Percentiles rank a stretch among this genome's conserved stretches.
These are phyloP conservation scores for Cadophora gregata DNA, from an alignment of 2,329 filamentous ascomycete species.

Conservation along the genomic window DNA sequence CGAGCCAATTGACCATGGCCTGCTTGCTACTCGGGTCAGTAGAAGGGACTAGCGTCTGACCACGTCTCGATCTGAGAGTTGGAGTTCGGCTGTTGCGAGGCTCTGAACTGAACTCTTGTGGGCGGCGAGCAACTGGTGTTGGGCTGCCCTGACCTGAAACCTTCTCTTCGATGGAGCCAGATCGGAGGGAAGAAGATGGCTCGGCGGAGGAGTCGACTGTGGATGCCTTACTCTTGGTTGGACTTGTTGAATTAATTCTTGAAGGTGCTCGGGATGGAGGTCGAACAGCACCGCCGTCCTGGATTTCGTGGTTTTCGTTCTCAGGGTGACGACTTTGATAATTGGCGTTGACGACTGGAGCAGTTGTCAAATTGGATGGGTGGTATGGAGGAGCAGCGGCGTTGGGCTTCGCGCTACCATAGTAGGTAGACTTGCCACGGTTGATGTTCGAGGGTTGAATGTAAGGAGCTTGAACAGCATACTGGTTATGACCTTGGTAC, in stretches of 20 bases:
- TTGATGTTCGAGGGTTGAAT: conserved; percentile 20
- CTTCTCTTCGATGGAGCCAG: conserved; percentile 5
- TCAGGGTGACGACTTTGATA: conserved; percentile 4
- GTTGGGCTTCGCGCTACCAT: not conserved
- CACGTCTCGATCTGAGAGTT: conserved; percentile 33
- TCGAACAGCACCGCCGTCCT: conserved; percentile 13
- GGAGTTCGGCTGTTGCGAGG: conserved; percentile 29
- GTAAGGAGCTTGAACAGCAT: conserved; percentile 13
- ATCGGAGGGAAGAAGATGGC: conserved; percentile 9
- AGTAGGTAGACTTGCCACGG: conserved; percentile 23
- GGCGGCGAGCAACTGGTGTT: conserved; percentile 28
- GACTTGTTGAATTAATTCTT: conserved; percentile 14
- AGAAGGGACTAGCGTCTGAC: conserved; percentile 28
- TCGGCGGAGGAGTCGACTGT: conserved; percentile 12
- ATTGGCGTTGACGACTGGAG: conserved; percentile 16
- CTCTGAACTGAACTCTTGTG: conserved; percentile 30
- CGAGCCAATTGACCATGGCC: conserved; percentile 27
- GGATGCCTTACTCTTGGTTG: conserved; percentile 16
- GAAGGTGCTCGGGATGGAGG: conserved; percentile 3
- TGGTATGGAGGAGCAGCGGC: not conserved
- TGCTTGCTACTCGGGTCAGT: conserved; percentile 30
- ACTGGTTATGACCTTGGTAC: conserved; percentile 14
- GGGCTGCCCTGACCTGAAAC: conserved; percentile 9
- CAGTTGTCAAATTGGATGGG: conserved; percentile 19
- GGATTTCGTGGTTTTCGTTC: not conserved